A percentile compares a stretch with the other conserved stretches of the same genome.
Conservation (phyloP, 2,329 filamentous ascomycete species). For the Talaromyces sp. region DNA sequence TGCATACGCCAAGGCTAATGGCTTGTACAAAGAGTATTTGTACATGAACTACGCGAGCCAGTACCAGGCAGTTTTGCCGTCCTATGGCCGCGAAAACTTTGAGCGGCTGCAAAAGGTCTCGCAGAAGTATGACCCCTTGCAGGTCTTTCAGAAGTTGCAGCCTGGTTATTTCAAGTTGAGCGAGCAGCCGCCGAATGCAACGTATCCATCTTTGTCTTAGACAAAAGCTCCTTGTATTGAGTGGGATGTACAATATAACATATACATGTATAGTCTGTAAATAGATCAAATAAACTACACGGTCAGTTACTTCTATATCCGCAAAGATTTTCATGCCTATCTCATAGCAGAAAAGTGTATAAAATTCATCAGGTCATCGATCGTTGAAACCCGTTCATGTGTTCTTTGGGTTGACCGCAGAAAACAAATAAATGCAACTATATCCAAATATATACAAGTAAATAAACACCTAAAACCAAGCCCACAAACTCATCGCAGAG, state of each 20-base stretch:
- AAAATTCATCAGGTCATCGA: not conserved
- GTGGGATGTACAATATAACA: not conserved
- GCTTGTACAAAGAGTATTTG: conserved; percentile 27
- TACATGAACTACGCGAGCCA: conserved; percentile 46
- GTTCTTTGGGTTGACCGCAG: not conserved
- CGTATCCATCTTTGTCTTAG: conserved; percentile 2
- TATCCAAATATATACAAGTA: not conserved
- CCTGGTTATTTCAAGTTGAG: conserved; percentile 40
- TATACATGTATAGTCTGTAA: not conserved
- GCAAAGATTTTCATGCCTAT: too few species aligned
- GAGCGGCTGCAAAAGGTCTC: conserved; percentile 25
- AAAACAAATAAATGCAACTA: not conserved
- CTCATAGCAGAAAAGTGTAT: not conserved
- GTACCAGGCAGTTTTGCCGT: conserved; percentile 37
- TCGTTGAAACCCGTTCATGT: not conserved
- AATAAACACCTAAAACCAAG: not conserved
- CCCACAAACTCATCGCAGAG: not conserved
- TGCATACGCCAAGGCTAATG: conserved; percentile 22
- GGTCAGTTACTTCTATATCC: too few species aligned
- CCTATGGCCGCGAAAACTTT: conserved; percentile 37
- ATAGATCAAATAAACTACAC: not conserved
- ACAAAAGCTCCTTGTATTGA: not conserved
- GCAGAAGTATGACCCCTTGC: conserved; percentile 32
- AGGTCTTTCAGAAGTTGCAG: conserved; percentile 34
- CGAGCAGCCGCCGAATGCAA: conserved; percentile 8